Conservation (phyloP, 345 rosid genomes). For the Eucalyptus curtisii region DNA sequence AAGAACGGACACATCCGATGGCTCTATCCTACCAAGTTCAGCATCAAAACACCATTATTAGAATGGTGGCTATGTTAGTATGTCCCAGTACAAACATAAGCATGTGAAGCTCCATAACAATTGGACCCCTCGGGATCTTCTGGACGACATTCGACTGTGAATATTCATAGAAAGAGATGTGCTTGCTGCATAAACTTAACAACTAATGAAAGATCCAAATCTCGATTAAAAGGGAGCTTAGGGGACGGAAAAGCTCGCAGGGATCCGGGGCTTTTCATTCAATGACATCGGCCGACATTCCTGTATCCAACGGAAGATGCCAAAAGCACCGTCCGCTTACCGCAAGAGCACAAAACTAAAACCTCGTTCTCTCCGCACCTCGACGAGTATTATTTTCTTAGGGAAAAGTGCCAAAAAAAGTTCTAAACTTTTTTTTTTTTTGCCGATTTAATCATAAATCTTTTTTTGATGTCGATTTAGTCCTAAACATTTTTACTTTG, state of each 20-base stretch:
- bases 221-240: not conserved
- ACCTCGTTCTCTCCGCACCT: not conserved
- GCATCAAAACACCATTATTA: not conserved
- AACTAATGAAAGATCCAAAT: not conserved
- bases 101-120: not conserved
- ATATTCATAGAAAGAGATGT: not conserved
- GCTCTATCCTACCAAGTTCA: not conserved
- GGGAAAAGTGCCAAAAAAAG: no score
- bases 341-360: not conserved
- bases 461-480: no score
- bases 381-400: not conserved
- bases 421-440: no score
- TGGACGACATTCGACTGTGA: not conserved
- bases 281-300: not conserved
- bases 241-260: not conserved
- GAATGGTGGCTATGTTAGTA: not conserved
- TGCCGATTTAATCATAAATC: no score
- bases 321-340: not conserved
- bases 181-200: not conserved
- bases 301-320: not conserved
- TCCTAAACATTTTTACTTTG: no score
- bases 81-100: not conserved
- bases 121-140: not conserved
- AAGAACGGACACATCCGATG: not conserved
- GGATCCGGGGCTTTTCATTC: not conserved